A percentile compares a stretch with the other conserved stretches of the same genome.
Conservation (phyloP, 768 basidiomycete species). For the Boletus coccyginus region DNA sequence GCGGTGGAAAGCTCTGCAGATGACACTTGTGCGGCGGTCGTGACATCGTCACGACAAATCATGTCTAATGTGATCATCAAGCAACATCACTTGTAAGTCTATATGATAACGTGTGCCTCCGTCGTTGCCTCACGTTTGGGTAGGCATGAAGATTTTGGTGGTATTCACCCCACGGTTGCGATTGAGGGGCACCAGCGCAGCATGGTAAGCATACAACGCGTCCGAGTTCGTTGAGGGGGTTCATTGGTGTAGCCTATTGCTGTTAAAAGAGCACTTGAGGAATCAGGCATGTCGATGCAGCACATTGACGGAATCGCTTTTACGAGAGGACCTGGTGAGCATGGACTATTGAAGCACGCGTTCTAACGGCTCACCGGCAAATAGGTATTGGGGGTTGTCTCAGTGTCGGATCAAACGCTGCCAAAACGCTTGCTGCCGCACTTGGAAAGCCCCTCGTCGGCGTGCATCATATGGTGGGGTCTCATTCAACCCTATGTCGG, state of each 20-base stretch:
- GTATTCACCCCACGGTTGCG: conserved; percentile 78
- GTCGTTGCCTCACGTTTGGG: background rate
- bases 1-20: conserved; percentile 89
- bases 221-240: background rate
- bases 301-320: conserved; percentile 88
- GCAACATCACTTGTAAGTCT: conserved; percentile 59
- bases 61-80: conserved; percentile 86
- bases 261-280: conserved; percentile 60
- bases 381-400: conserved; percentile 80
- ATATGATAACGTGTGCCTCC: no score
- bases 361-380: background rate
- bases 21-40: conserved; percentile 89
- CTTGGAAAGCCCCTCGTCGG: conserved; percentile 79
- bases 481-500: no score
- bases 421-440: conserved; percentile 81
- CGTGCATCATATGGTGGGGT: conserved; percentile 61
- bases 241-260: conserved; percentile 59
- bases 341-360: background rate
- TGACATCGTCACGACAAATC: conserved; percentile 65
- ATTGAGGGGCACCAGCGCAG: conserved; percentile 77
- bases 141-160: conserved; percentile 43
- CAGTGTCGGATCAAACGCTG: conserved; percentile 73
- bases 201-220: conserved; percentile 46
- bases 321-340: conserved; percentile 79
- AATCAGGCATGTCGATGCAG: conserved; percentile 55